Percentiles rank a stretch among this genome's conserved stretches.
phyloP scores from a whole-genome alignment of 495 filamentous ascomycete species.

The Tetracladium marchalianum region DNA sequence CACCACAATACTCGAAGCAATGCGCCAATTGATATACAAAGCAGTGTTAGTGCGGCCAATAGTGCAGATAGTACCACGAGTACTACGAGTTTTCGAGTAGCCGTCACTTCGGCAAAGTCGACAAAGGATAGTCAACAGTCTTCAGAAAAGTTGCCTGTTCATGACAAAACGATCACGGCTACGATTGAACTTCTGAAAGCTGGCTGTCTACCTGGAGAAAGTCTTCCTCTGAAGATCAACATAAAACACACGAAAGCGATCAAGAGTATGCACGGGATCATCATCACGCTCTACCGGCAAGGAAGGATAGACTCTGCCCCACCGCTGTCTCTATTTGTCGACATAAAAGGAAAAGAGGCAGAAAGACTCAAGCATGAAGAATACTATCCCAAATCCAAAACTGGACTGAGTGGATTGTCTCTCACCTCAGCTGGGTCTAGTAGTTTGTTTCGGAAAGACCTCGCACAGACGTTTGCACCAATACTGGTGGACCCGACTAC shows the following conservation, averaged over 20 bases:
- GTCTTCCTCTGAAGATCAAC: slow-evolving; percentile 65
- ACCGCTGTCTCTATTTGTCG: slow-evolving; percentile 41
- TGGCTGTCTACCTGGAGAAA: slow-evolving; percentile 80
- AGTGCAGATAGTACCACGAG: slow-evolving; percentile 53
- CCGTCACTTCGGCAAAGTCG: slow-evolving; percentile 14
- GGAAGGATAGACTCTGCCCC: slow-evolving; percentile 87
- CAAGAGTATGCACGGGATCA: slow-evolving; percentile 83
- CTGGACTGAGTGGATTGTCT: slow-evolving; percentile 71
- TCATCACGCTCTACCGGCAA: slow-evolving; percentile 85
- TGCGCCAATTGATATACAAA: slow-evolving; percentile 42
- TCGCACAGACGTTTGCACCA: slow-evolving; percentile 77
- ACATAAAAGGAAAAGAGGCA: slow-evolving; percentile 51
- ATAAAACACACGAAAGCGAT: slow-evolving; percentile 81
- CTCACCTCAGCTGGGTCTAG: slow-evolving; percentile 70
- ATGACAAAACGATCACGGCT: slow-evolving; percentile 65
- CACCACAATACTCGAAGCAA: slow-evolving; percentile 34
- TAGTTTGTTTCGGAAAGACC: slow-evolving; percentile 86
- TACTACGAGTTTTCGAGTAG: slow-evolving; percentile 44
- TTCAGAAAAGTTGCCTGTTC: slow-evolving; percentile 12
- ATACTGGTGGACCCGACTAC: slow-evolving; percentile 73
- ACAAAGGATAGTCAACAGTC: slow-evolving; percentile 4
- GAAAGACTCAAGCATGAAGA: slow-evolving; percentile 60
- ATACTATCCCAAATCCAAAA: slow-evolving; percentile 62
- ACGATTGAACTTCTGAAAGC: slow-evolving; percentile 75
- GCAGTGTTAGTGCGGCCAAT: slow-evolving; percentile 41